Percentiles rank a stretch among this genome's conserved stretches.
These are phyloP conservation scores for Gliomastix tumulicola DNA, from an alignment of 2,329 filamentous ascomycete species.

Conservation along the genomic window DNA sequence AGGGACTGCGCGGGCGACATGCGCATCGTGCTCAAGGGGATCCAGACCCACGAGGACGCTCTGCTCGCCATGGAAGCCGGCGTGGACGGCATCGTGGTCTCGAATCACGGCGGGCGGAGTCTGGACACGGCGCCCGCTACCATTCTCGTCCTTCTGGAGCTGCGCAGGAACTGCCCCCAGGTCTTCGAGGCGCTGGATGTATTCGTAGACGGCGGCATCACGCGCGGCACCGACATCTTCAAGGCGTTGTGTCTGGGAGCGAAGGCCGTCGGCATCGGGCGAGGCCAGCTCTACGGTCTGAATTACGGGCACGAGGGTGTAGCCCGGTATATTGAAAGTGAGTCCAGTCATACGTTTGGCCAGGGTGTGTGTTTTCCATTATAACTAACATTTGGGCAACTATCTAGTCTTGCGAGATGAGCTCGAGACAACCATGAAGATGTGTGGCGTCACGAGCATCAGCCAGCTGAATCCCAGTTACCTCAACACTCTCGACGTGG, in stretches of 20 bases:
- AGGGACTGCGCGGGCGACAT: slow-evolving; percentile 35
- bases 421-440: slow-evolving; percentile 58
- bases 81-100: slow-evolving; percentile 61
- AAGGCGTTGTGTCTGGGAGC: slow-evolving; percentile 62
- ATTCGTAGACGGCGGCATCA: slow-evolving; percentile 58
- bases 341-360: no score
- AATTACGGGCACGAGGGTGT: slow-evolving; percentile 54
- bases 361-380: no score
- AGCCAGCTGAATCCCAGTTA: slow-evolving; percentile 54
- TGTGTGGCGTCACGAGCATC: slow-evolving; percentile 56
- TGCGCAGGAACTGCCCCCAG: slow-evolving; percentile 53
- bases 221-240: slow-evolving; percentile 58
- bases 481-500: slow-evolving; percentile 46
- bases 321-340: slow-evolving; percentile 44
- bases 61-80: slow-evolving; percentile 50
- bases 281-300: slow-evolving; percentile 52
- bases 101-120: slow-evolving; percentile 62
- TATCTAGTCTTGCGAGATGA: slow-evolving; percentile 42
- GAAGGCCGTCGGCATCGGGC: slow-evolving; percentile 54
- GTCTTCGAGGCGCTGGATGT: slow-evolving; percentile 56
- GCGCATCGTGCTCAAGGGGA: slow-evolving; percentile 61
- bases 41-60: slow-evolving; percentile 62
- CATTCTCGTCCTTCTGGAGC: slow-evolving; percentile 41
- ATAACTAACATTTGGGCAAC: no score
- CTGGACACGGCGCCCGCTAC: slow-evolving; percentile 26